phyloP scores from a whole-genome alignment of 495 filamentous ascomycete species.

The Penicillium manginii region DNA sequence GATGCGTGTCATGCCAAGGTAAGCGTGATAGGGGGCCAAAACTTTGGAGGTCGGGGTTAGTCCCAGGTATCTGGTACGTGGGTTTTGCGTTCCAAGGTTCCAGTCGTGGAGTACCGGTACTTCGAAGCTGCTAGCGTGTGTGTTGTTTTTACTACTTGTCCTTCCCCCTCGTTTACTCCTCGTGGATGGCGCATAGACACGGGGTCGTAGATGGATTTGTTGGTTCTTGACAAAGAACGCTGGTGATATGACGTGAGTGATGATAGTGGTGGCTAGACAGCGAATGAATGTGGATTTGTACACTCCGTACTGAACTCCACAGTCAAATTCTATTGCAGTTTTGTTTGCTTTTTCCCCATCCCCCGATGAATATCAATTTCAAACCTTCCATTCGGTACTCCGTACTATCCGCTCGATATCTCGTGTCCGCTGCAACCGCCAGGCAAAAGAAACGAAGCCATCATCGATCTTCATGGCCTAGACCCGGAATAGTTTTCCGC shows the following conservation, averaged over 20 bases:
- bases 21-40: slow-evolving; percentile 2
- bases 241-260: not conserved
- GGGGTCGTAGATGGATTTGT: not conserved
- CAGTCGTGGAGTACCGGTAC: slow-evolving; percentile 9
- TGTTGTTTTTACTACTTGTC: not conserved
- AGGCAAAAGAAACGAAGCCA: slow-evolving; percentile 13
- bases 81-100: slow-evolving; percentile 16
- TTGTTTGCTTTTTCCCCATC: not conserved
- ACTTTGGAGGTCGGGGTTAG: slow-evolving; percentile 10
- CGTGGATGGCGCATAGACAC: not conserved
- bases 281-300: too few species aligned
- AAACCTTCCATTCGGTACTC: slow-evolving; percentile 4
- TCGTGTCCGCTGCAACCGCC: slow-evolving; percentile 34
- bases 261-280: not conserved
- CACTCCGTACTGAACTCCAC: too few species aligned
- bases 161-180: not conserved
- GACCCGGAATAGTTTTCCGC: slow-evolving; percentile 1
- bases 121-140: not conserved
- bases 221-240: not conserved
- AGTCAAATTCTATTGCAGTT: not conserved
- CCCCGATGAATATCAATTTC: not conserved
- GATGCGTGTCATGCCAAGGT: slow-evolving; percentile 18
- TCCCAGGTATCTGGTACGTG: slow-evolving; percentile 28
- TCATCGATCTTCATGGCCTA: slow-evolving; percentile 2
- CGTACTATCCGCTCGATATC: slow-evolving; percentile 16